phyloP scores from a whole-genome alignment of 805 yeast species.

The Maudiozyma bulderi region DNA sequence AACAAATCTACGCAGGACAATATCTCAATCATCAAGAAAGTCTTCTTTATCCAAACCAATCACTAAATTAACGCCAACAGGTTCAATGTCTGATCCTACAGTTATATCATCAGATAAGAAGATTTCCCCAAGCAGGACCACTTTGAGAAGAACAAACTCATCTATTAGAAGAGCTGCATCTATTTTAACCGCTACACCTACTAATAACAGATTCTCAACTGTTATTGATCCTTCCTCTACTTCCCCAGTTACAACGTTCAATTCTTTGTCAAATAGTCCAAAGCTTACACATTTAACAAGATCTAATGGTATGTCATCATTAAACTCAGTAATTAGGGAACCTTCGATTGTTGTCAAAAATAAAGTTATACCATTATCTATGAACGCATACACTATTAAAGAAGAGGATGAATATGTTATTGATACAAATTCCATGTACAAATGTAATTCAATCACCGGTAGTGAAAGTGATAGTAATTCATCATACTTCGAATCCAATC shows the following conservation, averaged over 20 bases:
- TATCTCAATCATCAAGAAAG: constrained; percentile 8
- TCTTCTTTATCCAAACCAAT: background rate
- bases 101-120: no score
- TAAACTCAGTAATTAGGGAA: constrained; percentile 24
- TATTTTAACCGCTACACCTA: constrained; percentile 17
- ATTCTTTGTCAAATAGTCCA: background rate
- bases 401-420: constrained; percentile 22
- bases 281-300: constrained; percentile 10
- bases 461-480: background rate
- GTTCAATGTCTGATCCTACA: background rate
- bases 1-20: constrained; percentile 23
- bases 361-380: constrained; percentile 27
- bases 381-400: constrained; percentile 20
- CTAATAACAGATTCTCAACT: background rate
- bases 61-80: background rate
- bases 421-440: constrained; percentile 10
- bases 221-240: background rate
- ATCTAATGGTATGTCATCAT: constrained; percentile 19
- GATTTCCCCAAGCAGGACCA: background rate
- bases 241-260: background rate
- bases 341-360: constrained; percentile 29
- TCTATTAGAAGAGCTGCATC: constrained; percentile 32
- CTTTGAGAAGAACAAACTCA: constrained; percentile 28
- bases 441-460: background rate
- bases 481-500: constrained; percentile 5